phyloP scores from a whole-genome alignment of 192 early-diverging fungal species.

The Rhizophagus prolifer region DNA sequence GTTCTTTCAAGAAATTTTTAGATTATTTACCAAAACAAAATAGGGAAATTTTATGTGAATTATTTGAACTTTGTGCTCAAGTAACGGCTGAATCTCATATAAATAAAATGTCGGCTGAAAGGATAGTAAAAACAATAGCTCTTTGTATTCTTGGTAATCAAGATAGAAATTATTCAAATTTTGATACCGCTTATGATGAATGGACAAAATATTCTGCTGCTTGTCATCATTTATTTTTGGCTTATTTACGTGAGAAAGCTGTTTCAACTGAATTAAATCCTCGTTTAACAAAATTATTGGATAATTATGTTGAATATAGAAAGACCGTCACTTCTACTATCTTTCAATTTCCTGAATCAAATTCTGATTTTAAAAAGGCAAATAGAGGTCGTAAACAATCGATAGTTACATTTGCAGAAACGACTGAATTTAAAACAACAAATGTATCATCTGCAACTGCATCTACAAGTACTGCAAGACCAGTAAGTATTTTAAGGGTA shows the following conservation, averaged over 20 bases:
- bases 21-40: conserved; percentile 24
- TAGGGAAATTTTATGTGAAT: conserved; percentile 4
- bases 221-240: conserved; percentile 26
- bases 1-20: conserved; percentile 25
- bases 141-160: conserved; percentile 20
- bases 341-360: background rate
- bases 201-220: conserved; percentile 25
- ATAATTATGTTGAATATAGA: conserved; percentile 27
- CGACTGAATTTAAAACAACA: background rate
- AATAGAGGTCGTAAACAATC: background rate
- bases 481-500: conserved; percentile 18
- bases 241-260: conserved; percentile 19
- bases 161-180: background rate
- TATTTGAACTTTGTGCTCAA: conserved; percentile 21
- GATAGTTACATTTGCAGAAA: background rate
- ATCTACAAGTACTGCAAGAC: background rate
- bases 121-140: conserved; percentile 23
- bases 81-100: conserved; percentile 22
- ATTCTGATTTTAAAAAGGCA: no score
- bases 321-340: background rate
- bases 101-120: conserved; percentile 27
- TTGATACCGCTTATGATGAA: conserved; percentile 23
- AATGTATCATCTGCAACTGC: background rate
- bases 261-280: background rate
- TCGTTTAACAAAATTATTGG: conserved; percentile 20